Evolutionary conservation across 768 basidiomycete species (phyloP).

Genomic region (Lactarius hatsudake): DNA sequence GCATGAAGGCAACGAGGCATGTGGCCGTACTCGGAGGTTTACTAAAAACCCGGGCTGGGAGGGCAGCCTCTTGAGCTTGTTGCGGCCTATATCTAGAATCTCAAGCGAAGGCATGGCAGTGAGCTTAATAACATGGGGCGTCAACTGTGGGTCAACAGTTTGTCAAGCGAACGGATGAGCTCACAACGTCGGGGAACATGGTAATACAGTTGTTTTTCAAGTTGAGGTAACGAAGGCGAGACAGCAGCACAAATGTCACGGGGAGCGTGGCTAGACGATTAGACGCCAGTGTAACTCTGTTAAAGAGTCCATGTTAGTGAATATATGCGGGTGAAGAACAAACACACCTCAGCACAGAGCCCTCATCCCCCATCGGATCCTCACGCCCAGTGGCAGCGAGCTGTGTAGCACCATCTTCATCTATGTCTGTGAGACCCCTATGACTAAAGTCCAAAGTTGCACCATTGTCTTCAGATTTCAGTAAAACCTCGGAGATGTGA

Average conservation of each 20-base stretch:
- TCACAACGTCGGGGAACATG: slow-evolving; percentile 82
- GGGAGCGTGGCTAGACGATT: slow-evolving; percentile 82
- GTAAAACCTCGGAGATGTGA: slow-evolving; percentile 65
- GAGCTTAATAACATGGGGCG: slow-evolving; percentile 47
- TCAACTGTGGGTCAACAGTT: not conserved
- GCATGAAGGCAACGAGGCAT: not conserved
- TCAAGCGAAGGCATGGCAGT: slow-evolving; percentile 84
- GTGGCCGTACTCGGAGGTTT: slow-evolving; percentile 60
- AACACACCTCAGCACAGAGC: slow-evolving; percentile 58
- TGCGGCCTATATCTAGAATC: slow-evolving; percentile 91
- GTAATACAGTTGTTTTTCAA: slow-evolving; percentile 81
- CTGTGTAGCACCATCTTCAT: slow-evolving; percentile 69
- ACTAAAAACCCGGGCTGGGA: slow-evolving; percentile 72
- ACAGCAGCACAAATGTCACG: slow-evolving; percentile 65
- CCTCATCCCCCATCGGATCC: slow-evolving; percentile 46
- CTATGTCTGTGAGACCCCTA: slow-evolving; percentile 72
- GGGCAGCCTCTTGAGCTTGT: slow-evolving; percentile 82
- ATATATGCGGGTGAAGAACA: slow-evolving; percentile 27
- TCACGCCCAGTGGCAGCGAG: slow-evolving; percentile 60
- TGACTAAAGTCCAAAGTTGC: slow-evolving; percentile 84
- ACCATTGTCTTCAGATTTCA: slow-evolving; percentile 69
- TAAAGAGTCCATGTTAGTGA: not conserved
- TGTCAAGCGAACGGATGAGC: slow-evolving; percentile 34
- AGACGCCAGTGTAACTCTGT: slow-evolving; percentile 80
- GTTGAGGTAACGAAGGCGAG: slow-evolving; percentile 80